Conservation (phyloP, 441 rosid species). For the Bocquillonia castaneifolia region DNA sequence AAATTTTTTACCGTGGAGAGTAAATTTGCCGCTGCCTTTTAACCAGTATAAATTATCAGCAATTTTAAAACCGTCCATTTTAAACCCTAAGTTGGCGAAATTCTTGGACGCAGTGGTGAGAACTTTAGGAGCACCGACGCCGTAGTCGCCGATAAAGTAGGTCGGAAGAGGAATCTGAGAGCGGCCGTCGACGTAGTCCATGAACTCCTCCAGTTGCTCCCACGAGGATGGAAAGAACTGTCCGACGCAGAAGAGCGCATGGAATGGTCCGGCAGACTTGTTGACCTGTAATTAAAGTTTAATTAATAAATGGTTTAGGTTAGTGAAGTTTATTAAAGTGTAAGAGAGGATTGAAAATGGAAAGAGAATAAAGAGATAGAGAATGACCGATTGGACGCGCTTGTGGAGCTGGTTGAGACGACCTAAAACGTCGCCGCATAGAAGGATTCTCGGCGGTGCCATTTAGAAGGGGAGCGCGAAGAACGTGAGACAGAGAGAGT, state of each 20-base stretch:
- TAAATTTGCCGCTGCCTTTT: slow-evolving; percentile 90
- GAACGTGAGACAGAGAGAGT: neutral
- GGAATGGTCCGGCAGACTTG: slow-evolving; percentile 92
- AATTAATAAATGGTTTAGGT: neutral
- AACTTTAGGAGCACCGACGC: slow-evolving; percentile 59
- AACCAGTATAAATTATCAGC: slow-evolving; percentile 71
- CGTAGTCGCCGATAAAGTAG: slow-evolving; percentile 90
- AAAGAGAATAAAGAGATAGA: slow-evolving; percentile 7
- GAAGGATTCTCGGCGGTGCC: slow-evolving; percentile 73
- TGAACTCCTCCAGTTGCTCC: slow-evolving; percentile 60
- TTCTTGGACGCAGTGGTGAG: slow-evolving; percentile 50
- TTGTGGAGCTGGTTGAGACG: slow-evolving; percentile 79
- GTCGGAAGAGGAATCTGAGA: slow-evolving; percentile 67
- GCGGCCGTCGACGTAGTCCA: slow-evolving; percentile 62
- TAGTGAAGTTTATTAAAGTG: neutral
- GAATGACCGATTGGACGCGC: slow-evolving; percentile 63
- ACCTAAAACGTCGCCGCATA: slow-evolving; percentile 81
- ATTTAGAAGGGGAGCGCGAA: slow-evolving; percentile 27
- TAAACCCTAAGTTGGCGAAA: slow-evolving; percentile 65
- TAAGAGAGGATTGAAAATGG: neutral
- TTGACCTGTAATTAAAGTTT: slow-evolving; percentile 43
- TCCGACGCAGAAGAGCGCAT: slow-evolving; percentile 79
- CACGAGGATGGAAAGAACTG: slow-evolving; percentile 80
- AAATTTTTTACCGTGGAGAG: slow-evolving; percentile 59
- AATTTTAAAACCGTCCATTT: slow-evolving; percentile 75